Base-by-base conservation (phyloP, 495 filamentous ascomycete genomes). In the Lasiosphaeria hispida region DNA sequence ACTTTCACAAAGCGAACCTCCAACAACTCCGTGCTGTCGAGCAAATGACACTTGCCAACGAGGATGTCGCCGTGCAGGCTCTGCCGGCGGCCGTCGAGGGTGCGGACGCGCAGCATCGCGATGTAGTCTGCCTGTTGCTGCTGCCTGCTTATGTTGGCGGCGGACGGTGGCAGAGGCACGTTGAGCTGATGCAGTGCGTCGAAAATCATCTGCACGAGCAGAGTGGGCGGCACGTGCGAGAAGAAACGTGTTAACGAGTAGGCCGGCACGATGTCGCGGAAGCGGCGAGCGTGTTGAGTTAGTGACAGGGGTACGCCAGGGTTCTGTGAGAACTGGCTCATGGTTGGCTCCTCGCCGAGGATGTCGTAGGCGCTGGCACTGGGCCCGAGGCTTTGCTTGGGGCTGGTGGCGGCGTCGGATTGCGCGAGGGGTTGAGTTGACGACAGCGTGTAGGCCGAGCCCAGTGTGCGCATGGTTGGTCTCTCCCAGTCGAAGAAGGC, bases 1-100 rank as follows among this genome's bases (percentile, higher is more conserved):
- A 87, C 82, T 73, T 99, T 99, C 60, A 96, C 81, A 70, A 99
- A 97, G 55, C 90, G 79, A 10, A 96, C 88, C 73, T 97, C 91
- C 44, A 93, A 77, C 53, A 96, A 65, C 65, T 83, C 81, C 10
- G 44, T 38, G 10, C 40, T 33, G 4, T 58, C 56, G 13, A 76
- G 73, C 39, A 76, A 57, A 36, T 65, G 53, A 49, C 90, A 82
- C 68, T 78, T 83, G 66, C 95, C 90, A 18, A 97, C 82, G 11
- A 92, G 70, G 38, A 97, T 85, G 62, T 91, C 89, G 10, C 95
- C 94, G 62, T 87, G 89, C 54, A 98, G 67, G 8, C 80, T 80
- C 76, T 95, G 96, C 58, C 86, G 78, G 41, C 95, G 74, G 7
- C 85, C 85, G 76, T 99, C 94, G 13, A 85, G 72, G 15, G 89